These are phyloP conservation scores for Trebouxiophyceae sp. DNA, from an alignment of 163 green algal species.

Conservation along the genomic window DNA sequence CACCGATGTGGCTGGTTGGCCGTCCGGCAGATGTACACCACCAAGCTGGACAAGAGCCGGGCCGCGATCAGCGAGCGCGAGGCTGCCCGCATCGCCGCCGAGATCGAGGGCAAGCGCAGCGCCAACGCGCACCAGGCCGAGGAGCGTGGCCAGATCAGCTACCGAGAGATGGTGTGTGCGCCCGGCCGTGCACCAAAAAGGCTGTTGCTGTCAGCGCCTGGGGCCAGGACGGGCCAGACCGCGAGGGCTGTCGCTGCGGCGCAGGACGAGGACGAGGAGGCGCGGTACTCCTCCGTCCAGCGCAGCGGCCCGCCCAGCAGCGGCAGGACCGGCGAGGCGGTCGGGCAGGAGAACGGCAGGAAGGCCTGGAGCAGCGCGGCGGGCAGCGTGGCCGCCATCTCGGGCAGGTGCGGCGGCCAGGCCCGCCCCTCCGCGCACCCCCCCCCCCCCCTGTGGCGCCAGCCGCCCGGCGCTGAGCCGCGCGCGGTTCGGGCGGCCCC, in stretches of 20 bases:
- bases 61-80: background rate
- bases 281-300: conserved; percentile 2
- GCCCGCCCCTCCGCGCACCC: background rate
- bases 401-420: background rate
- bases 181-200: too few species aligned
- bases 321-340: background rate
- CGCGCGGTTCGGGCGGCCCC: too few species aligned
- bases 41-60: conserved; percentile 3
- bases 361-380: background rate
- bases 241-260: too few species aligned
- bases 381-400: background rate
- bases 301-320: background rate
- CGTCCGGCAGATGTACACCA: too few species aligned
- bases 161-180: background rate
- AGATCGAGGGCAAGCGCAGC: conserved; percentile 1
- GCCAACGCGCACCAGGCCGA: conserved; percentile 3
- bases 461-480: too few species aligned
- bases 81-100: conserved; percentile 1
- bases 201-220: too few species aligned
- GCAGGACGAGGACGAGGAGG: conserved; percentile 9
- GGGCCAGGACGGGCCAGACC: too few species aligned
- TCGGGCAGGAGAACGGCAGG: background rate
- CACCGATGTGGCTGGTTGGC: too few species aligned
- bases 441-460: too few species aligned
- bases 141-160: background rate